Conservation (phyloP, 345 rosid species). For the Lumnitzera racemosa region DNA sequence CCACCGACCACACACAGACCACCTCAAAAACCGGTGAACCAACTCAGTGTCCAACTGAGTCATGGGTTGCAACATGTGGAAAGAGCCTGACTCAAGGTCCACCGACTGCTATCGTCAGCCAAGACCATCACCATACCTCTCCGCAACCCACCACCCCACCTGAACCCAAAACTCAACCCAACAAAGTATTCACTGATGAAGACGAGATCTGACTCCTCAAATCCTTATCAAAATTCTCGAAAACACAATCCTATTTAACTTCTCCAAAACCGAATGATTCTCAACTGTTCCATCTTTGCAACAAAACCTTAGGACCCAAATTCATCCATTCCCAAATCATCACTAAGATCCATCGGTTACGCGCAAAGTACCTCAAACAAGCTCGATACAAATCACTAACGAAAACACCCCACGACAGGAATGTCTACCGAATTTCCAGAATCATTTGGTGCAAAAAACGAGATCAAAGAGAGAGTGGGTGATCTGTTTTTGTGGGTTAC, state of each 20-base stretch:
- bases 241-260: neutral
- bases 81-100: no score
- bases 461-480: neutral
- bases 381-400: constrained; percentile 20
- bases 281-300: constrained; percentile 9
- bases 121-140: neutral
- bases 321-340: constrained; percentile 20
- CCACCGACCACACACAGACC: no score
- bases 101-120: neutral
- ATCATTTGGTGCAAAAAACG: constrained; percentile 20
- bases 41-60: no score
- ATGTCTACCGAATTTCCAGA: constrained; percentile 10
- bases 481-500: no score
- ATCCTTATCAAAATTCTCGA: constrained; percentile 6
- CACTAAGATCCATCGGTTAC: constrained; percentile 21
- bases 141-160: neutral
- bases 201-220: constrained; percentile 27
- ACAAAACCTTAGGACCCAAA: constrained; percentile 9
- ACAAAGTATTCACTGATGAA: constrained; percentile 15
- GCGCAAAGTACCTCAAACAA: constrained; percentile 22
- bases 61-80: no score
- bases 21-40: no score
- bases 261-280: constrained; percentile 2
- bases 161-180: neutral
- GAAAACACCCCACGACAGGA: constrained; percentile 22